These are phyloP conservation scores for Apiotrichum laibachii DNA, from an alignment of 1,284 basidiomycete genomes.

Conservation along the genomic window DNA sequence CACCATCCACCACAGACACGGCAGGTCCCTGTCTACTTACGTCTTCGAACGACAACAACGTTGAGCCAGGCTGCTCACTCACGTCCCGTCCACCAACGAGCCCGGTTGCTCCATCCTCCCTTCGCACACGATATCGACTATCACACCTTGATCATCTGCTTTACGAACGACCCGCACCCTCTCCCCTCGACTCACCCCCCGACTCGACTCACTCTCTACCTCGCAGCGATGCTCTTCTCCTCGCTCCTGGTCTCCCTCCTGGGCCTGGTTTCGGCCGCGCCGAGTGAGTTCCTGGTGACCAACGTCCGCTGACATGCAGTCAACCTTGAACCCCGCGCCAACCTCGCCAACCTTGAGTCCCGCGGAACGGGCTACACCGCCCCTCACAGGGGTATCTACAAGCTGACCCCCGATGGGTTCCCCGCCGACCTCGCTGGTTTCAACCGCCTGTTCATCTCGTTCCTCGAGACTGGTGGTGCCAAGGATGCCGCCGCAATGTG, in stretches of 20 bases:
- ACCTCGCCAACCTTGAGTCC: neutral
- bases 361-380: no score
- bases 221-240: no score
- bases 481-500: slow-evolving; percentile 17
- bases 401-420: neutral
- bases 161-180: no score
- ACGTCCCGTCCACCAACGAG: neutral
- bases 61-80: neutral
- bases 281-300: neutral
- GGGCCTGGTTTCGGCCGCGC: neutral
- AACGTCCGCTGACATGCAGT: neutral
- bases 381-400: neutral
- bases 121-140: neutral
- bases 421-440: slow-evolving; percentile 13
- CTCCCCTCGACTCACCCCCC: no score
- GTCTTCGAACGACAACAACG: neutral
- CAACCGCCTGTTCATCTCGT: slow-evolving; percentile 54
- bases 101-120: neutral
- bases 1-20: neutral
- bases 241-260: no score
- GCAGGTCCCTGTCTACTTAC: neutral
- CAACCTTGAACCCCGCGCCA: neutral
- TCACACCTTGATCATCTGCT: neutral
- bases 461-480: slow-evolving; percentile 28
- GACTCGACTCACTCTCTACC: no score